Conservation (phyloP, 2,329 filamentous ascomycete species). For the Taxawa tesnikishii region DNA sequence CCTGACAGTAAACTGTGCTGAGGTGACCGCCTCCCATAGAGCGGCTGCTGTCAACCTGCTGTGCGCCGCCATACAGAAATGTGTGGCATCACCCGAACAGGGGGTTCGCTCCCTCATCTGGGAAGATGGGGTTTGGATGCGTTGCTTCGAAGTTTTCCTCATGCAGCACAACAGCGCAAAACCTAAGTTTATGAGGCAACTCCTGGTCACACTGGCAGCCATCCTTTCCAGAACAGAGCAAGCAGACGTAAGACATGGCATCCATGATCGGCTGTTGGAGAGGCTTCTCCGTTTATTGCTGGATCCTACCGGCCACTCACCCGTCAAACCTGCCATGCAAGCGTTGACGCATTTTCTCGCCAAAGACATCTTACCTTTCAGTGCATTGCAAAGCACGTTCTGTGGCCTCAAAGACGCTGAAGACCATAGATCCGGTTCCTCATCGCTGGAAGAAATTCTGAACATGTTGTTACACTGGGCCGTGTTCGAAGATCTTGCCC, state of each 20-base stretch:
- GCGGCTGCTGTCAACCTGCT: constrained; percentile 35
- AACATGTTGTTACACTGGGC: not conserved
- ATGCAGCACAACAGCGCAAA: constrained; percentile 29
- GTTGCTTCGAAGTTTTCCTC: constrained; percentile 28
- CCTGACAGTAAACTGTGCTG: constrained; percentile 2
- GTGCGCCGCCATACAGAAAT: constrained; percentile 30
- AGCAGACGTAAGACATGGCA: constrained; percentile 1
- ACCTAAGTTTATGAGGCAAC: constrained; percentile 33
- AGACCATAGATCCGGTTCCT: constrained; percentile 2
- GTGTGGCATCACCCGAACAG: constrained; percentile 17
- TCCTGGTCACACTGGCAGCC: constrained; percentile 27
- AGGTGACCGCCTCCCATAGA: constrained; percentile 22
- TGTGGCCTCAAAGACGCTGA: constrained; percentile 5
- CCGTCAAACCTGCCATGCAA: constrained; percentile 57
- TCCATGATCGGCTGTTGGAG: constrained; percentile 9
- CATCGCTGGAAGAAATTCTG: constrained; percentile 1
- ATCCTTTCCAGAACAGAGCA: constrained; percentile 17
- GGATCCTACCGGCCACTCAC: constrained; percentile 5
- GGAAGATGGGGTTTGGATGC: constrained; percentile 24
- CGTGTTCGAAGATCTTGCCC: constrained; percentile 17
- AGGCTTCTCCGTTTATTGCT: constrained; percentile 12
- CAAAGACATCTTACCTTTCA: constrained; percentile 41
- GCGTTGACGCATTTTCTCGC: constrained; percentile 52
- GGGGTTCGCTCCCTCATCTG: constrained; percentile 20
- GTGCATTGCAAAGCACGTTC: constrained; percentile 27